Conservation (phyloP, 306 rosid species). For the Luffa acutangula region DNA sequence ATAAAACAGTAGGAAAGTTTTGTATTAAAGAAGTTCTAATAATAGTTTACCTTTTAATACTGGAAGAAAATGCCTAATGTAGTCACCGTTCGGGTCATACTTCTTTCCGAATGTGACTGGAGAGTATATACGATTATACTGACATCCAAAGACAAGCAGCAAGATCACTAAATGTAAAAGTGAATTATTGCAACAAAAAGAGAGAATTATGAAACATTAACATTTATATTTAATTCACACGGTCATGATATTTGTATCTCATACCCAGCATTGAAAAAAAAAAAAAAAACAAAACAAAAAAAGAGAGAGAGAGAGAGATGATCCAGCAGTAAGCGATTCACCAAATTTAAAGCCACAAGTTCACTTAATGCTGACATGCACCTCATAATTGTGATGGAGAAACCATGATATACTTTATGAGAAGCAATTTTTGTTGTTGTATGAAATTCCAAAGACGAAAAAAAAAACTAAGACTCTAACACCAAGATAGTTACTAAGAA, state of each 20-base stretch:
- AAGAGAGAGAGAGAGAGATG: not conserved
- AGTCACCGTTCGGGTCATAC: constrained; percentile 83
- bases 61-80: constrained; percentile 79
- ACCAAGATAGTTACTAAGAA: not conserved
- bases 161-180: not conserved
- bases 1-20: not conserved
- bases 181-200: not conserved
- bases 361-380: not conserved
- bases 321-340: not conserved
- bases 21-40: not conserved
- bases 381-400: not conserved
- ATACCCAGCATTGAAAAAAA: not conserved
- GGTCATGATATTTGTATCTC: not conserved
- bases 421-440: not conserved
- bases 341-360: not conserved
- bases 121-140: constrained; percentile 87
- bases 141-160: constrained; percentile 6
- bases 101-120: constrained; percentile 88
- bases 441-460: not conserved
- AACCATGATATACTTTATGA: not conserved
- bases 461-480: not conserved
- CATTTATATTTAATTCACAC: not conserved
- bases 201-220: not conserved
- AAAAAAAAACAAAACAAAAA: not conserved
- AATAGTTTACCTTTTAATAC: constrained; percentile 42